Evolutionary conservation across 352 stramenopile species (phyloP).

Genomic region (Peronospora farinosa): DNA sequence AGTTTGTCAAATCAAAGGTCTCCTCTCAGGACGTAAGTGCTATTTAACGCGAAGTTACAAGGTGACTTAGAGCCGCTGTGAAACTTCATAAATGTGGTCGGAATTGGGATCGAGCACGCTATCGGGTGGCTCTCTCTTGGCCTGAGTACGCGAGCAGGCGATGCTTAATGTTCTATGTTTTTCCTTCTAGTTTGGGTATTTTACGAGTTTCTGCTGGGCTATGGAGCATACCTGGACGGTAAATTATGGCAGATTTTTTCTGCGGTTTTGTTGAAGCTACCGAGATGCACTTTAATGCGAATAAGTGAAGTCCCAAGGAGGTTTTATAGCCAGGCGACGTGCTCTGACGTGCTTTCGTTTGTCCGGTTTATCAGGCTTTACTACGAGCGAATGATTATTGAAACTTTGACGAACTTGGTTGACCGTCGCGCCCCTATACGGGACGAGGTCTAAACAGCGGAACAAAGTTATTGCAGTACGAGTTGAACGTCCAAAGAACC

Average conservation of each 20-base stretch:
- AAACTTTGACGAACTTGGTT: constrained; percentile 1
- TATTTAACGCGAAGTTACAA: constrained; percentile 16
- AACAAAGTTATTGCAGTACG: constrained; percentile 15
- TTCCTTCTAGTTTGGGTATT: constrained; percentile 22
- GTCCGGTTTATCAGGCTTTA: constrained; percentile 9
- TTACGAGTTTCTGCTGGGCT: constrained; percentile 12
- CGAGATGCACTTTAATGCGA: constrained; percentile 7
- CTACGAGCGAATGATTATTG: constrained; percentile 5
- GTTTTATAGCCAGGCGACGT: constrained; percentile 12
- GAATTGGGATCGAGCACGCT: constrained; percentile 18
- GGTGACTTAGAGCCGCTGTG: constrained; percentile 17
- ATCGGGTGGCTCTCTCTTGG: constrained; percentile 18
- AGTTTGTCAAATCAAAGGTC: constrained; percentile 19
- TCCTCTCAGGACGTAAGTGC: constrained; percentile 10
- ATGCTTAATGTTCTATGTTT: constrained; percentile 29
- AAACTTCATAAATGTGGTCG: constrained; percentile 34
- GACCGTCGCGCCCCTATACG: constrained; percentile 8
- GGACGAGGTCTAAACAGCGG: constrained; percentile 17
- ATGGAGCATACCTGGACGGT: constrained; percentile 12
- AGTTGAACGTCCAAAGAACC: constrained; percentile 2
- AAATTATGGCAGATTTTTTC: constrained; percentile 20
- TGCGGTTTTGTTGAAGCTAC: constrained; percentile 11
- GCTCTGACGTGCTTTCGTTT: constrained; percentile 7
- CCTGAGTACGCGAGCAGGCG: constrained; percentile 16
- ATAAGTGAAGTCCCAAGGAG: constrained; percentile 9